Base-by-base conservation (phyloP, 2,329 filamentous ascomycete species). In the Talaromyces sp. region DNA sequence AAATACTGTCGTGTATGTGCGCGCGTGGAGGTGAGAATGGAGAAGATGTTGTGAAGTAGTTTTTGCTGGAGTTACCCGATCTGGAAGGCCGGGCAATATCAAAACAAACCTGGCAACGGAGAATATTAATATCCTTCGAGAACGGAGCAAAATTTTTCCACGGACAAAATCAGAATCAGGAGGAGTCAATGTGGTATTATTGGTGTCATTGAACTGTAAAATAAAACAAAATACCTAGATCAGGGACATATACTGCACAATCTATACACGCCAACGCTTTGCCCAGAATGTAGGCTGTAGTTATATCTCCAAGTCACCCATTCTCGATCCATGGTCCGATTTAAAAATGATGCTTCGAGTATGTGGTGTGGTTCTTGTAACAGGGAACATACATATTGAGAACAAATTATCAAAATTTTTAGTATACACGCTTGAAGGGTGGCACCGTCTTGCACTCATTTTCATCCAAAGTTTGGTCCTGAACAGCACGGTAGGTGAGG, bases 381-480 rank as follows among this genome's bases (percentile, higher is more conserved):
- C 33, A 50, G 45, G 43, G 17, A 45, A 41, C 41, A 45, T 28
- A 45, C 46, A 45, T 28, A 55, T 15, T 51, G 15, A 17, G 13
- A 43, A 35, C 39, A 59, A 28, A 37, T 37, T 56, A 56, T 50
- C 25, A 33, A 51, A 56, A 19, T 52, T 56, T 59, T 69, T 79
- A 81, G 70, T 81, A 81, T 56, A 73, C 75, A 72, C 79, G 76
- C 86, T 97, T 96, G 84, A 97, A 97, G 46, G 94, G 94, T 67
- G 93, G 92, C 61, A 99, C 91, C 64, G 90, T 80, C 83, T 94
- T 91, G 86, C 94, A 97, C 84, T 99, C 94, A 68, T 83, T 86
- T 84, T 96, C 92, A 70, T 97, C 94, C 66, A 99, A 81, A 25
- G 94, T 97, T 62, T 84, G 86, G 65, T 81, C 82, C 62, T 89